A percentile compares a stretch with the other conserved stretches of the same genome.
Conservation (phyloP, 495 filamentous ascomycete genomes). For the Penicillium ochrochloron region DNA sequence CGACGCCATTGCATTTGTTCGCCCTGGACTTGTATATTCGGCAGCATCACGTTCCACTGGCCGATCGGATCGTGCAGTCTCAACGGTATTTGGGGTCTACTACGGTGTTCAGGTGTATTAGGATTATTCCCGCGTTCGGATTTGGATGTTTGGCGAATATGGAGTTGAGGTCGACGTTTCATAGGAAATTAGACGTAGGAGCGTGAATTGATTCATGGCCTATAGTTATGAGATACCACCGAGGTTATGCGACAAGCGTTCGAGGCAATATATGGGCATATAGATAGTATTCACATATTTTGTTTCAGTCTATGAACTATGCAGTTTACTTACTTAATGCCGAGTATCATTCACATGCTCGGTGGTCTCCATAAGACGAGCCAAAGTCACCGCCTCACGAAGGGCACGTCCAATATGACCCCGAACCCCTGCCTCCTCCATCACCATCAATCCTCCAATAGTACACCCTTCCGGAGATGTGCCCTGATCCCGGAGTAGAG, state of each 20-base stretch:
- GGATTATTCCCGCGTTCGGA: constrained; percentile 46
- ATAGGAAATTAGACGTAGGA: constrained; percentile 20
- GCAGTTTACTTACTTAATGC: constrained; percentile 20
- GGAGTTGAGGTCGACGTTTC: constrained; percentile 34
- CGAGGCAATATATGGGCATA: background rate
- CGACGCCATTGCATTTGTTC: constrained; percentile 42
- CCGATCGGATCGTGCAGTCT: constrained; percentile 30
- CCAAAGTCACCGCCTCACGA: constrained; percentile 48
- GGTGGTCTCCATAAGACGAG: constrained; percentile 43
- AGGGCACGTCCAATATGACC: constrained; percentile 45
- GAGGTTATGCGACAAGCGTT: background rate
- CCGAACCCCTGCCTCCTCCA: constrained; percentile 49
- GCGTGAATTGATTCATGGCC: background rate
- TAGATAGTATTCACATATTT: background rate
- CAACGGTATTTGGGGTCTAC: constrained; percentile 33
- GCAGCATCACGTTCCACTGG: constrained; percentile 25
- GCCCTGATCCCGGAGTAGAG: constrained; percentile 44
- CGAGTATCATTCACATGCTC: constrained; percentile 46
- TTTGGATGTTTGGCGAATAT: constrained; percentile 39
- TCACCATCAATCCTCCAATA: constrained; percentile 49
- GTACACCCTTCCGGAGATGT: constrained; percentile 51
- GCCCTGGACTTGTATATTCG: constrained; percentile 41
- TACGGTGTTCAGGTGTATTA: constrained; percentile 35
- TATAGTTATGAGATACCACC: background rate
- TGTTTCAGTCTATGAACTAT: background rate